Percentiles rank a stretch among this genome's conserved stretches.
Evolutionary conservation across 1,139 yeast genomes (phyloP).

Genomic region (Torulaspora pretoriensis): DNA sequence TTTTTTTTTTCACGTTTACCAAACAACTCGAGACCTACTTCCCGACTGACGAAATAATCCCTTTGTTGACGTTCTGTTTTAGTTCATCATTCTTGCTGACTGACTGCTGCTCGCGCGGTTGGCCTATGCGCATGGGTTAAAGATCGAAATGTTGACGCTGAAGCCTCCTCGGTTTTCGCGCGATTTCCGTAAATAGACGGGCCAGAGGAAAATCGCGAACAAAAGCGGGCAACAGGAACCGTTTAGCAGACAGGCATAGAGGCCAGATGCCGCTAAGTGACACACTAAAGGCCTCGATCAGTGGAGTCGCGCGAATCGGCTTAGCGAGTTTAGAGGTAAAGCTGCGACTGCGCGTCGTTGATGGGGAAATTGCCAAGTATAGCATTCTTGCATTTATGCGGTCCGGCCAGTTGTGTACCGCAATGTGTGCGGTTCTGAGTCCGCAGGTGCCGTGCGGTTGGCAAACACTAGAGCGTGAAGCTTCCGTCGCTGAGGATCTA

Average conservation of each 20-base stretch:
- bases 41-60: not conserved
- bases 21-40: not conserved
- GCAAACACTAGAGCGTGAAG: not conserved
- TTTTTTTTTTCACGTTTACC: not conserved
- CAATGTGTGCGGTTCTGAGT: not conserved
- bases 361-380: not conserved
- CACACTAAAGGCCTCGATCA: slow-evolving; percentile 1
- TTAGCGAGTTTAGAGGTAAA: not conserved
- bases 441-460: not conserved
- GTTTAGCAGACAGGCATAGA: not conserved
- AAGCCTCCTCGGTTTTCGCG: not conserved
- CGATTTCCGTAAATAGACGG: slow-evolving; percentile 1
- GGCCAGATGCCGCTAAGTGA: not conserved
- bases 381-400: not conserved
- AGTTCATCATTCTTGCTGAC: not conserved
- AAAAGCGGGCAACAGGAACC: not conserved
- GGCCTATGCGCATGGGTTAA: not conserved
- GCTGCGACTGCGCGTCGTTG: not conserved
- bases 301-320: not conserved
- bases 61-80: slow-evolving; percentile 8
- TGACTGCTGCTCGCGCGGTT: not conserved
- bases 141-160: not conserved
- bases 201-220: slow-evolving; percentile 1
- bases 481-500: not conserved
- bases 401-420: not conserved